Evolutionary conservation across 2,329 filamentous ascomycete species (phyloP).

Genomic region (Cercospora brassicicola): DNA sequence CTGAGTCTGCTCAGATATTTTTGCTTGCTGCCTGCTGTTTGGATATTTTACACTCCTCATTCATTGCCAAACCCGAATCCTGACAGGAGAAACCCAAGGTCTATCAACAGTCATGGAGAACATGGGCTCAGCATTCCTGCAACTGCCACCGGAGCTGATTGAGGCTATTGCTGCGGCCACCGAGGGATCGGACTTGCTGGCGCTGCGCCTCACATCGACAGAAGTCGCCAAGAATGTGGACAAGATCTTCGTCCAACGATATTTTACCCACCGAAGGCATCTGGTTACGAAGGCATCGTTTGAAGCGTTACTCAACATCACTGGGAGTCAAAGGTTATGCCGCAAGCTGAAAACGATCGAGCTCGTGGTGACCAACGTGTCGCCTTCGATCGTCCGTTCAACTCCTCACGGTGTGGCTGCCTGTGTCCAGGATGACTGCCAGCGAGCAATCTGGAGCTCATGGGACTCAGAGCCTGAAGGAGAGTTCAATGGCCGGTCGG

Average conservation of each 20-base stretch:
- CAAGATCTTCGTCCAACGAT: conserved; percentile 8
- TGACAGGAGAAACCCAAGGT: neutral
- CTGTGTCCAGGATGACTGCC: neutral
- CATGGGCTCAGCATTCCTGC: conserved; percentile 62
- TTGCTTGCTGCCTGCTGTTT: conserved; percentile 1
- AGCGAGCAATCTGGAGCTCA: conserved; percentile 2
- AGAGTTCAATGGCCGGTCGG: neutral
- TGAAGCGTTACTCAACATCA: conserved; percentile 9
- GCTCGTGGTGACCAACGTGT: conserved; percentile 7
- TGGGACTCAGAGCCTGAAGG: neutral
- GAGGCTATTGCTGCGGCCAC: conserved; percentile 72
- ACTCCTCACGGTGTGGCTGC: neutral
- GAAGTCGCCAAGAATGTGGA: conserved; percentile 4
- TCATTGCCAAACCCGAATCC: neutral
- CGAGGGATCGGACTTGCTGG: conserved; percentile 1
- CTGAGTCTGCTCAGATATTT: neutral
- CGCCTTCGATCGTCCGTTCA: neutral
- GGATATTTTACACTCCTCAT: neutral
- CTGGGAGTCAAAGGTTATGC: neutral
- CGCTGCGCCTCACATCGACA: conserved; percentile 1
- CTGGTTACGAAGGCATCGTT: conserved; percentile 6
- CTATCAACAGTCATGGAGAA: neutral
- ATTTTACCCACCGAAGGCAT: conserved; percentile 7
- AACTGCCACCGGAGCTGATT: conserved; percentile 77
- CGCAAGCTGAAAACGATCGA: conserved; percentile 6